Evolutionary conservation across 805 yeast genomes (phyloP).

Genomic region (Sugiyamaella chiloensis): DNA sequence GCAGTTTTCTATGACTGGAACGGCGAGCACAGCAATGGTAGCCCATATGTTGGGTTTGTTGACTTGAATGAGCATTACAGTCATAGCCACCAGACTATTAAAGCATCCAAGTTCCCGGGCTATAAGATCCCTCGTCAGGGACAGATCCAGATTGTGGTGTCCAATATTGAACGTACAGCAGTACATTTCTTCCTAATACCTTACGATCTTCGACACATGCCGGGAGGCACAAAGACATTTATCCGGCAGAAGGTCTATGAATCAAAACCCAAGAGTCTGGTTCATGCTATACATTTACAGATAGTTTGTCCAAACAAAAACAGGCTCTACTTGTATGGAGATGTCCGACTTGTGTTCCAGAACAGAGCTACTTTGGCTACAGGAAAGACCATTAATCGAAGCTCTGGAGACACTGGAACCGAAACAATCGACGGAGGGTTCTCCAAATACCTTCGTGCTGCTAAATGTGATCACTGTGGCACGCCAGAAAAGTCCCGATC

Average conservation of each 20-base stretch:
- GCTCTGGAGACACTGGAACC: not conserved
- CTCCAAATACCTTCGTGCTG: not conserved
- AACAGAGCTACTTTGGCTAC: constrained; percentile 18
- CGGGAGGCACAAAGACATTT: constrained; percentile 30
- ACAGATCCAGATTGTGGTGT: constrained; percentile 33
- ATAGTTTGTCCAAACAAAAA: constrained; percentile 26
- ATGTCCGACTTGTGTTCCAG: constrained; percentile 32
- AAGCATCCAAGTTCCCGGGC: constrained; percentile 23
- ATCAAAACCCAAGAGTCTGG: constrained; percentile 18
- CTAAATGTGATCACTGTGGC: not conserved
- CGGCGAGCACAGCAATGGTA: constrained; percentile 15
- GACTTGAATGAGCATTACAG: constrained; percentile 13
- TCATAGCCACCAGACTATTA: not conserved
- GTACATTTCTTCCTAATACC: constrained; percentile 33
- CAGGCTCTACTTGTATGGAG: constrained; percentile 28
- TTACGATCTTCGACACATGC: constrained; percentile 32
- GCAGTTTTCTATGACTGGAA: constrained; percentile 33
- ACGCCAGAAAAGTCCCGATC: not conserved
- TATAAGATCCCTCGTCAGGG: constrained; percentile 34
- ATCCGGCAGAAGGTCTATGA: constrained; percentile 31
- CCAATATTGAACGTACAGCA: constrained; percentile 33
- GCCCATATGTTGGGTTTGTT: constrained; percentile 31
- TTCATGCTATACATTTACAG: constrained; percentile 33
- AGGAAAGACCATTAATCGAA: not conserved
- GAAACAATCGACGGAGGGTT: constrained; percentile 8